phyloP scores from a whole-genome alignment of 2,329 filamentous ascomycete species.

The Beauveria varroae region DNA sequence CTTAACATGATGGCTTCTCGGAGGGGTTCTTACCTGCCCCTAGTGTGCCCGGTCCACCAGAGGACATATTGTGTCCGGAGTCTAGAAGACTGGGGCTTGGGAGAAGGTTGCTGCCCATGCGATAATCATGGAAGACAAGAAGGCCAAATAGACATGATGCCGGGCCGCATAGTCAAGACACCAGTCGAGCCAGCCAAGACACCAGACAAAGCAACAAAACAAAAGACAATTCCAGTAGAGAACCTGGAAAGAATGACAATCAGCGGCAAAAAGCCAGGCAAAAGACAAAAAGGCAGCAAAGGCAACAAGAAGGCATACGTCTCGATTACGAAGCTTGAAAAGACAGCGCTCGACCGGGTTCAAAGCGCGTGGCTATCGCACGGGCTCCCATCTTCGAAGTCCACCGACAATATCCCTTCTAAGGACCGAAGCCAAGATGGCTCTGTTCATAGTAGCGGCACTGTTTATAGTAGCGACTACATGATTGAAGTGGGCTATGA shows the following conservation, averaged over 20 bases:
- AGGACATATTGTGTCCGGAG: neutral
- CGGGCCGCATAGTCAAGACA: neutral
- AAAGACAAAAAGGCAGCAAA: too few relatives aligned
- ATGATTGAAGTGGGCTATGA: conserved; percentile 2
- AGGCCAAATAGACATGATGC: too few relatives aligned
- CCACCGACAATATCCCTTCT: conserved; percentile 10
- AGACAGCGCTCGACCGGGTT: neutral
- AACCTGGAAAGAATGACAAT: too few relatives aligned
- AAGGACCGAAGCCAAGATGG: conserved; percentile 19
- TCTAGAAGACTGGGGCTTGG: neutral
- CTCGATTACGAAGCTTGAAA: neutral
- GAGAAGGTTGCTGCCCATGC: neutral
- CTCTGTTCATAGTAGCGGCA: conserved; percentile 14
- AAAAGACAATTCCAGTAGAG: too few relatives aligned
- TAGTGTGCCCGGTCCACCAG: neutral
- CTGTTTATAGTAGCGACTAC: conserved; percentile 13
- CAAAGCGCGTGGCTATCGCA: neutral
- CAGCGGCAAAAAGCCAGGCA: too few relatives aligned
- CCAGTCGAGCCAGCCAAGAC: neutral
- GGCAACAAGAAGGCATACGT: neutral
- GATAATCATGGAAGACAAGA: neutral
- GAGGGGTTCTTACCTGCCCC: neutral
- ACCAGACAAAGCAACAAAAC: neutral
- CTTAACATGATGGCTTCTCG: conserved; percentile 28
- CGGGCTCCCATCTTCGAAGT: neutral